Evolutionary conservation across 352 stramenopile genomes (phyloP), one percentile per base, ranked within the genome.

Genomic region (Sclerospora graminicola): DNA sequence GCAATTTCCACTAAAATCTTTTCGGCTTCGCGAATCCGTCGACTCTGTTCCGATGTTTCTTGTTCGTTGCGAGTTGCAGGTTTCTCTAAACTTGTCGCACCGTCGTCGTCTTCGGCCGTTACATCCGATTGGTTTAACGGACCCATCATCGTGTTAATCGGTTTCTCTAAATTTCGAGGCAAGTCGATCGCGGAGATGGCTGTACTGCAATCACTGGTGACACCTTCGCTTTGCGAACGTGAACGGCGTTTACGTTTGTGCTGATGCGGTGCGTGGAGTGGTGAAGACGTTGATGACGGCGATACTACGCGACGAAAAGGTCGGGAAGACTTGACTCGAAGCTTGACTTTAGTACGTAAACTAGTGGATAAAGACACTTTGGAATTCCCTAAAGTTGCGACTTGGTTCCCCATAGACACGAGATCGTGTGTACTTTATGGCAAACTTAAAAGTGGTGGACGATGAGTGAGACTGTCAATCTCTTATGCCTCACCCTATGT

Each of bases 1-100:
- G 79, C 79, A 32, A 91, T 77, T 34, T 84, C 74, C 0, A 68
- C 52, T 28, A 91, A 34, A 43, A 88, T 82, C 33, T 70, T 64
- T 54, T 90, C 73, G 16, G 78, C 78, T 45, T 82, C 55, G 0
- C 54, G 56, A 8, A 84, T 65, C 3, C 76, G 70, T 21, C 57
- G 52, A 4, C 48, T 28, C 11, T 62, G 54, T 14, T 72, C 57
- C 3, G 23, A 31, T 2, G 27, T 1, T 15, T n/a, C 10, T 19
- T 1, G 30, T 2, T 18, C 1, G 2, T 3, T 26, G 21, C 4
- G 21, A 3, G 29, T 32, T 44, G 27, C 13, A 46, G 36, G 19
- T 44, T 18, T n/a, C 38, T 37, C 33, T 15, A 43, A 47, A 13
- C 51, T 51, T 34, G 32, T 48, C 15, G 47, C 57, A 1, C 46